These are phyloP conservation scores for Beauveria caledonica DNA, from an alignment of 2,329 filamentous ascomycete species.

Conservation along the genomic window DNA sequence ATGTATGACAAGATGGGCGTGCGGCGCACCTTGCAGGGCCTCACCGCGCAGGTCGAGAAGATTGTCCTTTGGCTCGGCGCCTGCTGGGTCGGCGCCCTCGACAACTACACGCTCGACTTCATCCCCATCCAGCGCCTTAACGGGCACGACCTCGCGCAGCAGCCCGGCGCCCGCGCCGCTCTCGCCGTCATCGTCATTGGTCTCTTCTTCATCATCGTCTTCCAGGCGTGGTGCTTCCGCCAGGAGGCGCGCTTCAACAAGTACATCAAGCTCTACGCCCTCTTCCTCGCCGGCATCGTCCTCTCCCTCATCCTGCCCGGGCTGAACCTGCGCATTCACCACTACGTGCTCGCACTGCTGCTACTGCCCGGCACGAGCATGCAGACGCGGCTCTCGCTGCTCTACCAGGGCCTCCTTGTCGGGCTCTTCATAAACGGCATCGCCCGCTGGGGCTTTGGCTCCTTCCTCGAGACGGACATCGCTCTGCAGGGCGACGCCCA, in stretches of 20 bases:
- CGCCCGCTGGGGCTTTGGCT: constrained; percentile 88
- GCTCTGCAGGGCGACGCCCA: constrained; percentile 63
- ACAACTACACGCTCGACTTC: constrained; percentile 91
- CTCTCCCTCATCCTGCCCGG: constrained; percentile 64
- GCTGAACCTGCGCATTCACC: constrained; percentile 81
- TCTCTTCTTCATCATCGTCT: constrained; percentile 58
- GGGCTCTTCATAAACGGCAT: constrained; percentile 92
- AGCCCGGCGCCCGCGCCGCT: constrained; percentile 81
- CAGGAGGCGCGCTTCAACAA: constrained; percentile 72
- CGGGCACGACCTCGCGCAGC: constrained; percentile 75
- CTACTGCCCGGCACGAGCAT: constrained; percentile 82
- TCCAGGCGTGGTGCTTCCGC: constrained; percentile 79
- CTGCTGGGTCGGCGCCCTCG: constrained; percentile 84
- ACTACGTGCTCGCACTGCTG: constrained; percentile 84
- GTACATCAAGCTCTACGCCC: constrained; percentile 69
- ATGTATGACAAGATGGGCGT: constrained; percentile 80
- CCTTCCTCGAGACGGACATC: constrained; percentile 73
- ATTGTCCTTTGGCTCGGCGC: constrained; percentile 82
- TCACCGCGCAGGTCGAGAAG: constrained; percentile 83
- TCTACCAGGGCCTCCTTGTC: constrained; percentile 84
- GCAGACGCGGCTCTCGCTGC: constrained; percentile 73
- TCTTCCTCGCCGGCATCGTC: constrained; percentile 59
- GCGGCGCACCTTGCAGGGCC: constrained; percentile 57
- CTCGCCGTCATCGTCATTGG: constrained; percentile 68
- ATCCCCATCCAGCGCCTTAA: constrained; percentile 93